Evolutionary conservation across 768 basidiomycete genomes (phyloP).

Genomic region (Xanthoconium stramineum): DNA sequence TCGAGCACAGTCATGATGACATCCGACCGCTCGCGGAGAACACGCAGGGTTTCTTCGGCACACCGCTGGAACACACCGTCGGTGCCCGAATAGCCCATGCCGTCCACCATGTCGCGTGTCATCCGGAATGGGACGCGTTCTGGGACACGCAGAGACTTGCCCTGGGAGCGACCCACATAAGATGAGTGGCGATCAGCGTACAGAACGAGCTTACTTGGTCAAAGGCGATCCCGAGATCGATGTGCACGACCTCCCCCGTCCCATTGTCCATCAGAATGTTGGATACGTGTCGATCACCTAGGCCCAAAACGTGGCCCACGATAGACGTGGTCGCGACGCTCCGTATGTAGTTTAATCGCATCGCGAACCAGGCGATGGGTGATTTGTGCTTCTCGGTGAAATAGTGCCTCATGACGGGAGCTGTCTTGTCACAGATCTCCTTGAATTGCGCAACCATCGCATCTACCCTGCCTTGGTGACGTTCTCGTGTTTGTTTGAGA

Average conservation of each 20-base stretch:
- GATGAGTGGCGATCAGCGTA: not conserved
- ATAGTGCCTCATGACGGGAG: slow-evolving; percentile 91
- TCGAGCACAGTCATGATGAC: slow-evolving; percentile 94
- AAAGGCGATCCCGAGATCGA: slow-evolving; percentile 95
- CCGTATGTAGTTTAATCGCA: slow-evolving; percentile 84
- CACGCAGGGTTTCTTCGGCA: slow-evolving; percentile 90
- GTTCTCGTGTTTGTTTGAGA: slow-evolving; percentile 33
- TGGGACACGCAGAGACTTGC: slow-evolving; percentile 71
- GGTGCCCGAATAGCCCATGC: slow-evolving; percentile 85
- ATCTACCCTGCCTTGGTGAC: slow-evolving; percentile 29
- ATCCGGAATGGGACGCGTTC: slow-evolving; percentile 94
- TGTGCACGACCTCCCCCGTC: slow-evolving; percentile 89
- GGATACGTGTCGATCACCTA: slow-evolving; percentile 89
- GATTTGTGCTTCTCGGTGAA: slow-evolving; percentile 88
- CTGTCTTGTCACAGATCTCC: slow-evolving; percentile 45
- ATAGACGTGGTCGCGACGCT: slow-evolving; percentile 94
- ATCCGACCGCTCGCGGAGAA: slow-evolving; percentile 79
- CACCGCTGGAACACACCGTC: slow-evolving; percentile 95
- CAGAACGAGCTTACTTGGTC: slow-evolving; percentile 60
- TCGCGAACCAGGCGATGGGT: slow-evolving; percentile 89
- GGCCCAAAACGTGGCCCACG: slow-evolving; percentile 86
- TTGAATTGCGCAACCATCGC: slow-evolving; percentile 34
- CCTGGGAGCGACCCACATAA: slow-evolving; percentile 43
- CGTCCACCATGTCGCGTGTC: slow-evolving; percentile 92
- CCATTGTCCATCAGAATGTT: slow-evolving; percentile 87